Evolutionary conservation across 208 protist species (phyloP).

Genomic region (Trichomonas gallinae): DNA sequence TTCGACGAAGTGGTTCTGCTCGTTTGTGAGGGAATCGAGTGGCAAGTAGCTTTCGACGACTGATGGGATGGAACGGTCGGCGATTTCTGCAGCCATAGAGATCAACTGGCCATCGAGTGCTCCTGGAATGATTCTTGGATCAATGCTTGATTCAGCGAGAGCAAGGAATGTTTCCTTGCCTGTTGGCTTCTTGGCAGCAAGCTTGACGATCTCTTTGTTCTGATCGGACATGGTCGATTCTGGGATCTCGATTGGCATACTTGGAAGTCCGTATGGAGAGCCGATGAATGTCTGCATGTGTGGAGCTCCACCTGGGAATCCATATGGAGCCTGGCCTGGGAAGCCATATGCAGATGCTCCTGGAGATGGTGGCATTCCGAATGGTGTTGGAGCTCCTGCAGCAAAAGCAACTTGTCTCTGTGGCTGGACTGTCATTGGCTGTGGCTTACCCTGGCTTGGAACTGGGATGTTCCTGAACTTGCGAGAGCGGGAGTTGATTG

Average conservation of each 20-base stretch:
- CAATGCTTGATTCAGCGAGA: background rate
- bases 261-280: background rate
- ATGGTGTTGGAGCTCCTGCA: background rate
- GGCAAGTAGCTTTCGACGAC: background rate
- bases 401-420: background rate
- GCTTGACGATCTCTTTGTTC: background rate
- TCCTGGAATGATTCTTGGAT: background rate
- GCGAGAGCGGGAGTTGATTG: background rate
- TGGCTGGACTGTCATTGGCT: background rate
- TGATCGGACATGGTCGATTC: background rate
- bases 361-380: background rate
- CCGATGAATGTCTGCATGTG: background rate
- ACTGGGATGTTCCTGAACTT: background rate
- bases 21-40: background rate
- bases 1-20: background rate
- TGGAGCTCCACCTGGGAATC: background rate
- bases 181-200: background rate
- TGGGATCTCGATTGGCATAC: background rate
- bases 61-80: background rate
- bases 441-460: background rate
- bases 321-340: background rate
- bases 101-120: background rate
- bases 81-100: background rate
- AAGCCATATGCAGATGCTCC: background rate
- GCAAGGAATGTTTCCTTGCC: background rate